Percentiles rank a stretch among this genome's conserved stretches.
phyloP scores from a whole-genome alignment of 768 basidiomycete species.

The Trametes cinnabarina region DNA sequence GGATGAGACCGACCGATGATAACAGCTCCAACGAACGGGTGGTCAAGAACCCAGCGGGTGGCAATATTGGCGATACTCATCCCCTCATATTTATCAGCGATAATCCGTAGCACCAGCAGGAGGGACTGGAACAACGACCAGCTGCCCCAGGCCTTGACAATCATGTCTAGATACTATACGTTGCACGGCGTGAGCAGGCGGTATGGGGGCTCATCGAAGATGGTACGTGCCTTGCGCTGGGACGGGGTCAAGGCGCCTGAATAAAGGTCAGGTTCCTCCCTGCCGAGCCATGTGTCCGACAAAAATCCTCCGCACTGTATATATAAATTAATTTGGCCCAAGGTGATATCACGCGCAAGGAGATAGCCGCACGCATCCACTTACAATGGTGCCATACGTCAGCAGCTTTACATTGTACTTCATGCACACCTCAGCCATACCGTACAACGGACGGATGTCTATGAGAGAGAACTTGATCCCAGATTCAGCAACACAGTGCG shows the following conservation, averaged over 20 bases:
- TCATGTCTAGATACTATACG: slow-evolving; percentile 77
- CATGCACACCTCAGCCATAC: slow-evolving; percentile 74
- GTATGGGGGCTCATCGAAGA: too few species aligned
- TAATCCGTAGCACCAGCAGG: slow-evolving; percentile 52
- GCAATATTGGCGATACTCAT: slow-evolving; percentile 76
- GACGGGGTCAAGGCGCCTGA: slow-evolving; percentile 70
- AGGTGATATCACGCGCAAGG: too few species aligned
- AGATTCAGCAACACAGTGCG: background rate
- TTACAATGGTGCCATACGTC: slow-evolving; percentile 79
- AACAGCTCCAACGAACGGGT: slow-evolving; percentile 72
- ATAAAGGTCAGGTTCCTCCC: slow-evolving; percentile 71
- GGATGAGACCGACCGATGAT: slow-evolving; percentile 55
- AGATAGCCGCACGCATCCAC: slow-evolving; percentile 23
- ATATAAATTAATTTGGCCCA: background rate
- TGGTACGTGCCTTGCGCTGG: slow-evolving; percentile 73
- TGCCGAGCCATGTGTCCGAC: slow-evolving; percentile 69
- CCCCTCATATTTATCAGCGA: slow-evolving; percentile 66
- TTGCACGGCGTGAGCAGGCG: too few species aligned
- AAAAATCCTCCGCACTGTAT: slow-evolving; percentile 82
- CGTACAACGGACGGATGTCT: slow-evolving; percentile 73
- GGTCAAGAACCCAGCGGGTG: slow-evolving; percentile 81
- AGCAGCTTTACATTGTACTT: slow-evolving; percentile 71
- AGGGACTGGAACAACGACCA: slow-evolving; percentile 76
- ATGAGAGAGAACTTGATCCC: slow-evolving; percentile 71
- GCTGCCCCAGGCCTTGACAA: slow-evolving; percentile 72